A percentile compares a stretch with the other conserved stretches of the same genome.
phyloP scores from a whole-genome alignment of 495 filamentous ascomycete species.

The Pseudotulostoma volvatum region DNA sequence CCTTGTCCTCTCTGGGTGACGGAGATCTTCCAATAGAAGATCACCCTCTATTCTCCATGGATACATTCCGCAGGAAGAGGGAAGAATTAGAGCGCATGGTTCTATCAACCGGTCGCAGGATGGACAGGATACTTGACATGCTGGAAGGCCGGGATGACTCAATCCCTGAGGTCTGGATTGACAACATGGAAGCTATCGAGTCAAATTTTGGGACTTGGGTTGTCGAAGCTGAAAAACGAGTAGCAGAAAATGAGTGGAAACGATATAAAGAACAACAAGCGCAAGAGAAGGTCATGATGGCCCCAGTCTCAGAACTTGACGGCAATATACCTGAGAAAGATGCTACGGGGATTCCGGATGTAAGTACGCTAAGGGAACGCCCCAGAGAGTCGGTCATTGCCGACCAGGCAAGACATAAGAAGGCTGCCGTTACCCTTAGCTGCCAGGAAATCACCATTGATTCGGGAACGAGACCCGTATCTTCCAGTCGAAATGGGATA shows the following conservation, averaged over 20 bases:
- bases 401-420: no score
- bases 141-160: conserved; percentile 72
- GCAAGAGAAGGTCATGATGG: conserved; percentile 1
- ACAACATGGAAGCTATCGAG: conserved; percentile 66
- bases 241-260: conserved; percentile 29
- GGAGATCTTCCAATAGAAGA: conserved; percentile 8
- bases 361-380: no score
- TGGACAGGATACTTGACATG: conserved; percentile 73
- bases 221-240: conserved; percentile 31
- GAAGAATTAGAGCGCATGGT: conserved; percentile 52
- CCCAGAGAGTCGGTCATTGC: no score
- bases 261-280: conserved; percentile 8
- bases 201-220: conserved; percentile 68
- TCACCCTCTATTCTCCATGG: conserved; percentile 19
- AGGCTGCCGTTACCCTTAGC: no score
- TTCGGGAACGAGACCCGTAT: no score
- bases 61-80: conserved; percentile 45
- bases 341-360: no score
- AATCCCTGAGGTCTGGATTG: conserved; percentile 75
- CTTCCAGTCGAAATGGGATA: no score
- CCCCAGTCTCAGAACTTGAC: background rate
- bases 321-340: background rate
- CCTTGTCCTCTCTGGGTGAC: conserved; percentile 40
- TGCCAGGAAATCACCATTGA: no score
- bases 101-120: conserved; percentile 45